Conservation (phyloP, 164 flowering plant species). For the Amborella trichopoda region DNA sequence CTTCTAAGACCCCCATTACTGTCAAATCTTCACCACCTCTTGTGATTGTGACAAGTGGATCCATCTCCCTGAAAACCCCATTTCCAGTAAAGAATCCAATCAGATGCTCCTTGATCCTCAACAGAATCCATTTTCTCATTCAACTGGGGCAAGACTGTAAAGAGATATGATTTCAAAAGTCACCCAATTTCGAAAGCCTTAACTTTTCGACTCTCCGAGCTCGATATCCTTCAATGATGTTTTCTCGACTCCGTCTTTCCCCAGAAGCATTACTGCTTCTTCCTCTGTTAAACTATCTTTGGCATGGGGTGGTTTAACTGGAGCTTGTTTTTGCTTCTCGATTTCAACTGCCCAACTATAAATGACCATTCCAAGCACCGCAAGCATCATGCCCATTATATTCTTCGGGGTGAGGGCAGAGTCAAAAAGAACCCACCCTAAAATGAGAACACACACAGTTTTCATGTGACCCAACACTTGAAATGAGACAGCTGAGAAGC, state of each 20-base stretch:
- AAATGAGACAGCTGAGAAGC: slow-evolving; percentile 46
- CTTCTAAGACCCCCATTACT: too few relatives aligned
- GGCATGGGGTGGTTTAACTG: slow-evolving; percentile 11
- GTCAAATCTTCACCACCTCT: too few relatives aligned
- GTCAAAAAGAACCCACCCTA: slow-evolving; percentile 37
- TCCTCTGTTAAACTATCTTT: slow-evolving; percentile 22
- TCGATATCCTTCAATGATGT: slow-evolving; percentile 17
- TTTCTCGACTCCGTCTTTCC: slow-evolving; percentile 20
- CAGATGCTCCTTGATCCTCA: too few relatives aligned
- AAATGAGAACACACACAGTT: slow-evolving; percentile 37
- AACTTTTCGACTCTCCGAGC: slow-evolving; percentile 19
- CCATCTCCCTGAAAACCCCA: too few relatives aligned
- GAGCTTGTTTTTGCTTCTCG: slow-evolving; percentile 27
- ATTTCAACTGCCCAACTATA: slow-evolving; percentile 37
- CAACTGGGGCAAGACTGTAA: not conserved
- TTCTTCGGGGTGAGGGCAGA: slow-evolving; percentile 35
- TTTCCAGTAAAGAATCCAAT: too few relatives aligned
- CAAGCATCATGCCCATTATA: slow-evolving; percentile 35
- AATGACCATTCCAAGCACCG: slow-evolving; percentile 41
- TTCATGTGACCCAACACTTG: slow-evolving; percentile 54
- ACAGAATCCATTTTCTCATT: too few relatives aligned
- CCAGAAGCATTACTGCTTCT: slow-evolving; percentile 18
- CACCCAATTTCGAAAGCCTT: slow-evolving; percentile 1
- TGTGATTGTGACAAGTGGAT: too few relatives aligned
- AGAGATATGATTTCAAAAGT: not conserved